Percentiles rank a stretch among this genome's conserved stretches.
Conservation (phyloP, 352 stramenopile species). For the Globisporangium apiculatum region DNA sequence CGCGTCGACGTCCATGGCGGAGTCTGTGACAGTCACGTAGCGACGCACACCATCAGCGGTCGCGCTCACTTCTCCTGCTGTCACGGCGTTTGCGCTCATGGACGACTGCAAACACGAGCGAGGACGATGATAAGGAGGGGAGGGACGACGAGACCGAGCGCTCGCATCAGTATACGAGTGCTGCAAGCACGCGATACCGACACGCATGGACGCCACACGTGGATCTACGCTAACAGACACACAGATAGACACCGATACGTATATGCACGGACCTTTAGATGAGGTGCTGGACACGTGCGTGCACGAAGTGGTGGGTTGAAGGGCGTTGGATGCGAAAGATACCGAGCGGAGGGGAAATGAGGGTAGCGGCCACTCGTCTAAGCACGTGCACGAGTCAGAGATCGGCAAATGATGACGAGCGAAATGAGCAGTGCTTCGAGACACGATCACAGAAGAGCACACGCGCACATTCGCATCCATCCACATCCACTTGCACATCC, state of each 20-base stretch:
- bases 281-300: not conserved
- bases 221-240: not conserved
- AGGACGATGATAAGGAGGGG: too few relatives aligned
- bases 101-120: too few relatives aligned
- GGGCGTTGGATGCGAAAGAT: not conserved
- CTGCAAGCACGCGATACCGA: not conserved
- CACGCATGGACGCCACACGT: not conserved
- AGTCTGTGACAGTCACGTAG: constrained; percentile 61
- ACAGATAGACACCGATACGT: not conserved
- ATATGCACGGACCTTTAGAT: not conserved
- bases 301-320: not conserved
- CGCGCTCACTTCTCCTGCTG: constrained; percentile 57
- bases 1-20: constrained; percentile 58
- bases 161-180: not conserved
- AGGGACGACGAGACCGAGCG: too few relatives aligned
- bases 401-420: not conserved
- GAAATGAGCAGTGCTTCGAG: not conserved
- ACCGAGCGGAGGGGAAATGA: not conserved
- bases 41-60: constrained; percentile 69
- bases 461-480: not conserved
- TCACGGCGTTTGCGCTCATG: constrained; percentile 48
- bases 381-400: not conserved
- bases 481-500: not conserved
- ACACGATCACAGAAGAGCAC: not conserved
- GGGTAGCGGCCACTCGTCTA: not conserved